Base-by-base conservation (phyloP, 495 filamentous ascomycete species). In the Xylaria longipes region DNA sequence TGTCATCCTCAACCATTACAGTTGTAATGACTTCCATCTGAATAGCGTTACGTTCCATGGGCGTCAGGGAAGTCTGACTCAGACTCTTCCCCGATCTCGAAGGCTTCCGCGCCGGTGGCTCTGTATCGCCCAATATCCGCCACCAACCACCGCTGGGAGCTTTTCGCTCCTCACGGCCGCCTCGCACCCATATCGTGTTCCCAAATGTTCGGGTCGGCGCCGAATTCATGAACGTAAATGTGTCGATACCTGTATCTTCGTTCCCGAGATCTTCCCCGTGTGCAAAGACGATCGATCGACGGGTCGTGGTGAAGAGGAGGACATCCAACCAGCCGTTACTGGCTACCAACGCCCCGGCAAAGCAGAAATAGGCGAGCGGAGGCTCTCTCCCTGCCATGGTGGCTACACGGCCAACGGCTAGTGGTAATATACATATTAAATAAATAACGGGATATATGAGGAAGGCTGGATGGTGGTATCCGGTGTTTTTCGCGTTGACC, bases 391-490 rank as follows among this genome's bases (percentile, higher is more conserved):
- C 87, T 7, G 87, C 84, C 78, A 92, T 91, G 5, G 86, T 86
- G 31, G 87, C 84, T 82, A 94, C 90, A 75, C 92, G 90, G 31
- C 89, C 89, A 0, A 88, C 83, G 8, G 92, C 92, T 4, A 95
- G 84, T 0, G 92, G 92, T 2, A 91, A 84, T 1, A 91, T 94
- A 70, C 91, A 89, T 25, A 92, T 74, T 41, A 92, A 84, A 77
- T 94, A 95, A 68, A 92, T 90, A 63, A 92, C 80, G 0, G 92
- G 91, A 75, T 95, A 95, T 65, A 93, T 85, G 33, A 93, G 85
- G 76, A 92, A 95, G 87, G 85, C 90, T 83, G 75, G 88, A 84
- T 77, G 91, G 85, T 63, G 91, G 74, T 72, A 80, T 12, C 71
- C 81, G 43, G 63, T 68, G 29, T 74, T 22, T 17, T 70, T 73